Base-by-base conservation (phyloP, 1,284 basidiomycete genomes). In the Trichosporon coremiiforme region DNA sequence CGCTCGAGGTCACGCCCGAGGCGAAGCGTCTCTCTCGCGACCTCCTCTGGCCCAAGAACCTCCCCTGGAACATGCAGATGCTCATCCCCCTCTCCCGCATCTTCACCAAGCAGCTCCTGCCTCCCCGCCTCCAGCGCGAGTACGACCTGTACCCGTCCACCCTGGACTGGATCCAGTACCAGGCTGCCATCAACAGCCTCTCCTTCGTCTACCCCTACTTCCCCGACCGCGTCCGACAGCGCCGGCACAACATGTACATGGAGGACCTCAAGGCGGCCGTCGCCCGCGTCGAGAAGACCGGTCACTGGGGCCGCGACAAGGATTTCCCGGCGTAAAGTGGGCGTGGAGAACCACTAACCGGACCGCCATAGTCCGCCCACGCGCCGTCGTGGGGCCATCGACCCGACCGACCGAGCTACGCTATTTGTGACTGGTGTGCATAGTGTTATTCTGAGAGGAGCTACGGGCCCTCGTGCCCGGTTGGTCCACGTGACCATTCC, bases 211-310 rank as follows among this genome's bases (percentile, higher is more conserved):
- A 53, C 47, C 47, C 47, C 47, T 22, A 10, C 6, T 20, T 53
- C 20, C 47, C 47, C 20, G n/a, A 20, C 47, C 22, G 47, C 47
- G 8, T 22, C 6, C 47, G 47, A 6, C 20, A 20, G 47, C 47
- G 47, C 47, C 22, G 47, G 47, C 47, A 53, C 47, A 53, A 53
- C 47, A 20, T 53, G 47, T 53, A 53, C 47, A 53, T 53, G 47
- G 20, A 22, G 20, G 47, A 53, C 20, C 20, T 53, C 20, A 53
- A 20, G 47, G 47, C 47, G 4, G 47, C 47, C 9, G 47, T 53
- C 20, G 47, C n/a, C 20, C 47, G 47, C 8, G 20, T 53, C 20
- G 47, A 53, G 47, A 53, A 20, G n/a, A 53, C 47, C 20, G 47
- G 47, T 8, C 47, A 53, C 47, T 53, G 47, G 47, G 47, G 47